A percentile compares a stretch with the other conserved stretches of the same genome.
Evolutionary conservation across 2,329 filamentous ascomycete genomes (phyloP).

Genomic region (Arthrobotrys sinensis): DNA sequence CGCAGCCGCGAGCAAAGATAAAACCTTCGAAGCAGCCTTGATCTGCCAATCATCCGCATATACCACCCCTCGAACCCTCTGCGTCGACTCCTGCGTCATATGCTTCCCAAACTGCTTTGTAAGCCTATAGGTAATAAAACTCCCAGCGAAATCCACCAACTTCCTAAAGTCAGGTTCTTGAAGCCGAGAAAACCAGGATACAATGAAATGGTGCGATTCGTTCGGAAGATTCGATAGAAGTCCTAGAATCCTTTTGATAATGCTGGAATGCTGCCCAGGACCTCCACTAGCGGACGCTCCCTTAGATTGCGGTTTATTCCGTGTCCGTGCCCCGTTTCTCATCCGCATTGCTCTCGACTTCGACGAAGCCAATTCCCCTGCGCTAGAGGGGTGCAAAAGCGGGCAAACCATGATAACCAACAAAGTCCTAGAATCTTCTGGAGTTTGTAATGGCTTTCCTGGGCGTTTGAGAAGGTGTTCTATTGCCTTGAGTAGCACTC

Average conservation of each 20-base stretch:
- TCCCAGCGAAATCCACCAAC: slow-evolving; percentile 81
- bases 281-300: slow-evolving; percentile 65
- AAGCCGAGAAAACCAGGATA: slow-evolving; percentile 83
- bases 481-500: slow-evolving; percentile 81
- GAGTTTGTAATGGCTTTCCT: slow-evolving; percentile 77
- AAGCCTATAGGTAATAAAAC: slow-evolving; percentile 86
- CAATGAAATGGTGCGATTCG: slow-evolving; percentile 82
- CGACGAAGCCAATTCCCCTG: slow-evolving; percentile 46
- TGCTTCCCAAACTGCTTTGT: slow-evolving; percentile 77
- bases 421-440: slow-evolving; percentile 82
- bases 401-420: slow-evolving; percentile 86
- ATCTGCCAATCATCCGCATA: slow-evolving; percentile 93
- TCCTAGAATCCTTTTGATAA: slow-evolving; percentile 87
- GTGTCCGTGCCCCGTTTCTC: slow-evolving; percentile 56
- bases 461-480: slow-evolving; percentile 86
- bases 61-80: slow-evolving; percentile 71
- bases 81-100: slow-evolving; percentile 61
- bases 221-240: slow-evolving; percentile 82
- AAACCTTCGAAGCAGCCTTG: slow-evolving; percentile 82
- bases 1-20: slow-evolving; percentile 85
- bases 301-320: slow-evolving; percentile 64
- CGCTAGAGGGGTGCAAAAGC: slow-evolving; percentile 73
- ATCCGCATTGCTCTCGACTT: slow-evolving; percentile 30
- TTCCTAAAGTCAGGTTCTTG: slow-evolving; percentile 78
- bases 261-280: slow-evolving; percentile 81